Evolutionary conservation across 768 basidiomycete genomes (phyloP), one percentile per base, ranked within the genome.

Genomic region (Trametopsis cervina): DNA sequence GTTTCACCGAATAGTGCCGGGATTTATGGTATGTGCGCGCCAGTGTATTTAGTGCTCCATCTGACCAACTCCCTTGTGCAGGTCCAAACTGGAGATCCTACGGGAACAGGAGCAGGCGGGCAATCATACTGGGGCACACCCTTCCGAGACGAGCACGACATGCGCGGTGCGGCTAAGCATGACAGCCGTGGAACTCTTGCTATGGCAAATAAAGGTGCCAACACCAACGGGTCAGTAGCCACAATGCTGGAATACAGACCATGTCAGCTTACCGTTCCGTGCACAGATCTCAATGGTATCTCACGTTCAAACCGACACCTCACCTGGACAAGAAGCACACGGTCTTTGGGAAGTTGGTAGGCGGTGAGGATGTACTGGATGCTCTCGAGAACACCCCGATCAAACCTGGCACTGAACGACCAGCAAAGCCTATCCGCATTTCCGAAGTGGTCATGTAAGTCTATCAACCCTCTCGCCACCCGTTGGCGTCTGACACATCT

Each of bases 51-150:
- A 15, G 20, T 38, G 33, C n/a, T 9, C 5, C 24, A 43, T 29
- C 21, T 44, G 12, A 5, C 17, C 23, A 23, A 20, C 15, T 44
- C 10, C 51, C 27, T 6, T 54, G 47, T 49, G 1, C 51, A 93
- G 92, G 80, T 93, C n/a, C 95, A 98, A 77, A 93, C 93, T 2
- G 96, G 96, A 25, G 96, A 99, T 62, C 96, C 96, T 4, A 90
- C 90, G 0, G 95, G 96, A 2, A 98, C 93, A 1, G 96, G 96
- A 1, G 72, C 87, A 24, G 96, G 96, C 7, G 96, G 96, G 4
- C 76, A 90, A 57, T 92, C 89, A 4, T 81, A 81, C 62, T 98
- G 96, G 96, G 93, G 90, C 1, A 91, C 85, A 13, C 89, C 92
- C 9, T 99, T 99, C 69, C 80, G 94, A 48, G 96, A 99, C 60